phyloP scores from a whole-genome alignment of 805 yeast species.

The Candida nanaspora region DNA sequence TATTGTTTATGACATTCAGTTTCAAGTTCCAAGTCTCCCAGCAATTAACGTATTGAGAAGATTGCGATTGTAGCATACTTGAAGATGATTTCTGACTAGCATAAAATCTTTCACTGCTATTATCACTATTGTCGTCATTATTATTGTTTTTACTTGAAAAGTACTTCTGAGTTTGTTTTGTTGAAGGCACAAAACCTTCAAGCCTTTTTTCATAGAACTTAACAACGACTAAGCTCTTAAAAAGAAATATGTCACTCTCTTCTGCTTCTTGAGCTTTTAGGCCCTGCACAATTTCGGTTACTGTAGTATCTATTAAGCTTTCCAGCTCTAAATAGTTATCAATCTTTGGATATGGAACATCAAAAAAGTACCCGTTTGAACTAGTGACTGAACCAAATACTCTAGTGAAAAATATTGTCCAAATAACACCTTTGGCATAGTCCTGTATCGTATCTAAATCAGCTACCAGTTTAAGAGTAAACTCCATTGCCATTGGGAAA shows the following conservation, averaged over 20 bases:
- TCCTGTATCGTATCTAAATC: constrained; percentile 50
- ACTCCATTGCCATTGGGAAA: constrained; percentile 30
- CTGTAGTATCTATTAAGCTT: constrained; percentile 27
- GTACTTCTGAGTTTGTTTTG: not conserved
- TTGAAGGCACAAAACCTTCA: not conserved
- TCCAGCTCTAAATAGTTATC: constrained; percentile 42
- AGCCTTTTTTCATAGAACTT: constrained; percentile 19
- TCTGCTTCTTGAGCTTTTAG: constrained; percentile 12
- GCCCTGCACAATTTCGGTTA: constrained; percentile 23
- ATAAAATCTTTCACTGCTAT: not conserved
- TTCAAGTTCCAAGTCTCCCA: constrained; percentile 73
- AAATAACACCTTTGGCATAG: constrained; percentile 51
- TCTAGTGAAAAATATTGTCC: constrained; percentile 63
- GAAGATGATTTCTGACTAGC: constrained; percentile 8
- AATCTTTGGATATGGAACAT: constrained; percentile 49
- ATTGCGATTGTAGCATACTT: constrained; percentile 6
- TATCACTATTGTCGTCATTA: constrained; percentile 6
- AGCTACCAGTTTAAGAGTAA: constrained; percentile 37
- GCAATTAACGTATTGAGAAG: constrained; percentile 33
- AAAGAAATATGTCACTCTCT: constrained; percentile 7
- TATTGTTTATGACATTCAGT: constrained; percentile 32
- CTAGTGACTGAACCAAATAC: constrained; percentile 61
- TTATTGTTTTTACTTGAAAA: not conserved
- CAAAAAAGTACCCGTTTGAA: constrained; percentile 44
- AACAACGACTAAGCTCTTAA: constrained; percentile 27